A percentile compares a stretch with the other conserved stretches of the same genome.
These are phyloP conservation scores for Dichomitus squalens DNA, from an alignment of 1,284 basidiomycete genomes.

Conservation along the genomic window DNA sequence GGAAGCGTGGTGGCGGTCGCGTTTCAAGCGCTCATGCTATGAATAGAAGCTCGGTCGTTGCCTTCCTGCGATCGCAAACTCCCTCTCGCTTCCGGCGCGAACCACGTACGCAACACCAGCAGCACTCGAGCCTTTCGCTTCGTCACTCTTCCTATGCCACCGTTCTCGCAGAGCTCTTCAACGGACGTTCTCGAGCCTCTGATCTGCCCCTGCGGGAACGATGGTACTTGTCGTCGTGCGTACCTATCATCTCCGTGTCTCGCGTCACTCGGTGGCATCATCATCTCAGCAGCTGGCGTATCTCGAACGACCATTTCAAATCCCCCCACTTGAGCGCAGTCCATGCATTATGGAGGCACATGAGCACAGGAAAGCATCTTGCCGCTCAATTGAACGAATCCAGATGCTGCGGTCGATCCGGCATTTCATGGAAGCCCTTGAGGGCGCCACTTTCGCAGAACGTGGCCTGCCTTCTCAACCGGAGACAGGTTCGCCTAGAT, in stretches of 20 bases:
- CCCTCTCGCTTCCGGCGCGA: constrained; percentile 1
- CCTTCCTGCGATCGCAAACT: not conserved
- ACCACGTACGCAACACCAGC: not conserved
- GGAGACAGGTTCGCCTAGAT: not conserved
- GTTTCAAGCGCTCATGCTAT: not conserved
- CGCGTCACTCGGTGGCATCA: too few species aligned
- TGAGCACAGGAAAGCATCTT: too few species aligned
- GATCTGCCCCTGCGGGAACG: too few species aligned
- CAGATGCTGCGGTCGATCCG: not conserved
- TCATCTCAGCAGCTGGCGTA: too few species aligned
- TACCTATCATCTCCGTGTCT: too few species aligned
- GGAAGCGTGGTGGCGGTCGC: constrained; percentile 4
- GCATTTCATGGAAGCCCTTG: not conserved
- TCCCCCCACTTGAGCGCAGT: too few species aligned
- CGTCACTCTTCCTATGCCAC: not conserved
- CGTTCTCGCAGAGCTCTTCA: not conserved
- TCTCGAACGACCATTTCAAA: too few species aligned
- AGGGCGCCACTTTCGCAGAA: not conserved
- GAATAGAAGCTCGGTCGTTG: not conserved
- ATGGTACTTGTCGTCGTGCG: too few species aligned
- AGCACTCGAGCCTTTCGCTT: too few species aligned
- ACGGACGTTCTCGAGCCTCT: not conserved
- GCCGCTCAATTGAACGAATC: too few species aligned
- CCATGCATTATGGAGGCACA: too few species aligned
- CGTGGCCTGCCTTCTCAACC: not conserved